Percentiles rank a stretch among this genome's conserved stretches.
These are phyloP conservation scores for Capronia coronata DNA, from an alignment of 2,329 filamentous ascomycete genomes.

Conservation along the genomic window DNA sequence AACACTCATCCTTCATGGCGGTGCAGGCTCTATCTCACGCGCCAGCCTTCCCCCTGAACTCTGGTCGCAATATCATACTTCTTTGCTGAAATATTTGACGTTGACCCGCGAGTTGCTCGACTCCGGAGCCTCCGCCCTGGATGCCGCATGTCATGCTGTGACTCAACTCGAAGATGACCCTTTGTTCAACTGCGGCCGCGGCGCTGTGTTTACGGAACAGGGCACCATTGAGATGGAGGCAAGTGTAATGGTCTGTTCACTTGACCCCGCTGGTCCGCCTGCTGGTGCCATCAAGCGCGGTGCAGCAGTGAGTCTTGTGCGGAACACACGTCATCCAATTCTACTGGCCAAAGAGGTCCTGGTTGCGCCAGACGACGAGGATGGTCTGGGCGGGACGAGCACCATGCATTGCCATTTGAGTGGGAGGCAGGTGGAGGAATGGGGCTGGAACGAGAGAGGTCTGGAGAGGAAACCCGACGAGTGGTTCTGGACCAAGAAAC, in stretches of 20 bases:
- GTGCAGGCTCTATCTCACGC: conserved; percentile 63
- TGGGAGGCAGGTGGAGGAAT: conserved; percentile 60
- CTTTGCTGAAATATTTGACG: conserved; percentile 57
- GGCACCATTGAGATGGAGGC: conserved; percentile 83
- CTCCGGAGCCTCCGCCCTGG: conserved; percentile 51
- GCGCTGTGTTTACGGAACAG: conserved; percentile 77
- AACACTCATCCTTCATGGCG: conserved; percentile 64
- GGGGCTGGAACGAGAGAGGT: conserved; percentile 54
- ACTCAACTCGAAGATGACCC: conserved; percentile 68
- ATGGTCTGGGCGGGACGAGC: conserved; percentile 31
- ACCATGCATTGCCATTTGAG: conserved; percentile 59
- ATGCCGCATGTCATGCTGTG: conserved; percentile 69
- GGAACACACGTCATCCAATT: conserved; percentile 72
- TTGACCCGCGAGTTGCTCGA: conserved; percentile 39
- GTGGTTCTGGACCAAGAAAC: conserved; percentile 72
- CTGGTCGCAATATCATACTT: conserved; percentile 53
- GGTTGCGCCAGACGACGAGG: conserved; percentile 56
- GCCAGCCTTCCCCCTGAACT: conserved; percentile 52
- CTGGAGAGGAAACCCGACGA: conserved; percentile 60
- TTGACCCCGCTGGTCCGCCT: conserved; percentile 22
- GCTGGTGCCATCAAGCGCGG: conserved; percentile 57
- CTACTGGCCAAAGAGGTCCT: conserved; percentile 65
- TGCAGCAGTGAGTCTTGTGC: conserved; percentile 67
- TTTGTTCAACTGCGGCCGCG: conserved; percentile 77
- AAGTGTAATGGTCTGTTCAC: conserved; percentile 69